Evolutionary conservation across 1,139 yeast species (phyloP).

Genomic region (Yamadazyma oceani): DNA sequence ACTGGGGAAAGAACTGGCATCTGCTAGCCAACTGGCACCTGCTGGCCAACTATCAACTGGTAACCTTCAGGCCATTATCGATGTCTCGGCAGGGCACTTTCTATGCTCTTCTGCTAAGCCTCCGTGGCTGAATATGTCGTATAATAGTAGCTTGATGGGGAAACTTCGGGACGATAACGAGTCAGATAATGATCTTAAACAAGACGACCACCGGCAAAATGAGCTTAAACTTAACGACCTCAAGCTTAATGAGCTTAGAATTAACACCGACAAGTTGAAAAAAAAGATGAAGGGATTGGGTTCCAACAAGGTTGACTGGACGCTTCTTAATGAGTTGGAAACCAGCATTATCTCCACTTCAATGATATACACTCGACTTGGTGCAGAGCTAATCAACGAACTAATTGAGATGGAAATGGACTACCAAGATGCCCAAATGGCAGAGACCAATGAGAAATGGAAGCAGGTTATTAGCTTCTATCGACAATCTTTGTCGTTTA

Average conservation of each 20-base stretch:
- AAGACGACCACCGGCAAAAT: too few species aligned
- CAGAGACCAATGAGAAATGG: constrained; percentile 31
- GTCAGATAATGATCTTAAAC: constrained; percentile 3
- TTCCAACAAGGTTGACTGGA: constrained; percentile 23
- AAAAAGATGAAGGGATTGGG: not conserved
- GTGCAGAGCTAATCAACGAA: constrained; percentile 38
- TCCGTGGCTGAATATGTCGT: constrained; percentile 14
- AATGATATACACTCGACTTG: constrained; percentile 33
- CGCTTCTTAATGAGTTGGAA: constrained; percentile 31
- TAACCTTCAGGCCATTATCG: not conserved
- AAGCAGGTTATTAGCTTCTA: constrained; percentile 35
- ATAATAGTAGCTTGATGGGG: not conserved
- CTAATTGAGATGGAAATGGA: constrained; percentile 27
- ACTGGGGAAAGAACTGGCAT: too few species aligned
- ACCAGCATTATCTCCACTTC: constrained; percentile 25
- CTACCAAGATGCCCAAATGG: constrained; percentile 8
- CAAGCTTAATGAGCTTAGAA: not conserved
- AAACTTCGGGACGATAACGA: not conserved
- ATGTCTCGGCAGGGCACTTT: not conserved
- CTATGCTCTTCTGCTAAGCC: not conserved
- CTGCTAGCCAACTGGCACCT: too few species aligned
- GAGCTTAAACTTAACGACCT: too few species aligned
- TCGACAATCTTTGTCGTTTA: constrained; percentile 31
- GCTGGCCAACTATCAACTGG: too few species aligned
- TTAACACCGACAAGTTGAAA: not conserved